Evolutionary conservation across 1,139 yeast species (phyloP).

Genomic region (Hansenula sp.): DNA sequence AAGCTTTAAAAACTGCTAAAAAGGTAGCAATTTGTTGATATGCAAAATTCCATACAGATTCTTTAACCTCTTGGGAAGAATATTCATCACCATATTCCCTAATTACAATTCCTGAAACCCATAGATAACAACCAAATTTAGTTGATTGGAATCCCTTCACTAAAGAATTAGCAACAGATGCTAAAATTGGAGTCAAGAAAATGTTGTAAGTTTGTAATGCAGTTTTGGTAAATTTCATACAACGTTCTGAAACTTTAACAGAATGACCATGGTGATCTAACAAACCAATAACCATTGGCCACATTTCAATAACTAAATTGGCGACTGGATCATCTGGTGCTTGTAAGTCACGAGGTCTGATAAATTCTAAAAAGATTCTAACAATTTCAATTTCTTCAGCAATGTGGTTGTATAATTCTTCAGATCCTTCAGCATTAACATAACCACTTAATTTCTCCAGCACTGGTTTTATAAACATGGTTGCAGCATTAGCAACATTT

Average conservation of each 20-base stretch:
- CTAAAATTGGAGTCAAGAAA: constrained; percentile 60
- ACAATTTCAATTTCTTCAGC: constrained; percentile 78
- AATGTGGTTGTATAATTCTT: constrained; percentile 39
- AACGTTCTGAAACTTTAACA: constrained; percentile 65
- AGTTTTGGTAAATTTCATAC: constrained; percentile 62
- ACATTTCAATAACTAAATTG: constrained; percentile 49
- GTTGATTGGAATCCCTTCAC: constrained; percentile 64
- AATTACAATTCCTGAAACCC: constrained; percentile 85
- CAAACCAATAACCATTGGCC: constrained; percentile 52
- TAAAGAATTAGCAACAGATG: constrained; percentile 59
- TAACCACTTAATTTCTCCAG: constrained; percentile 39
- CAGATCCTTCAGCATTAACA: constrained; percentile 26
- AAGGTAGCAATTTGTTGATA: constrained; percentile 41
- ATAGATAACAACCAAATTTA: constrained; percentile 76
- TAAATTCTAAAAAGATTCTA: constrained; percentile 63
- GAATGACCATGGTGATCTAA: constrained; percentile 52
- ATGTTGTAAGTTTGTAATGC: constrained; percentile 64
- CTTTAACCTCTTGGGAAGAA: constrained; percentile 27
- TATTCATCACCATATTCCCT: constrained; percentile 72
- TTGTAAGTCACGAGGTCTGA: constrained; percentile 38
- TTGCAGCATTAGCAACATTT: constrained; percentile 39
- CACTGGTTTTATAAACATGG: constrained; percentile 68
- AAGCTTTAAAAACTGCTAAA: constrained; percentile 29
- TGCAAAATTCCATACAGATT: constrained; percentile 48
- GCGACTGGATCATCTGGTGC: constrained; percentile 49